These are phyloP conservation scores for Thalassiosira profunda DNA, from an alignment of 108 stramenopile genomes.

Conservation along the genomic window DNA sequence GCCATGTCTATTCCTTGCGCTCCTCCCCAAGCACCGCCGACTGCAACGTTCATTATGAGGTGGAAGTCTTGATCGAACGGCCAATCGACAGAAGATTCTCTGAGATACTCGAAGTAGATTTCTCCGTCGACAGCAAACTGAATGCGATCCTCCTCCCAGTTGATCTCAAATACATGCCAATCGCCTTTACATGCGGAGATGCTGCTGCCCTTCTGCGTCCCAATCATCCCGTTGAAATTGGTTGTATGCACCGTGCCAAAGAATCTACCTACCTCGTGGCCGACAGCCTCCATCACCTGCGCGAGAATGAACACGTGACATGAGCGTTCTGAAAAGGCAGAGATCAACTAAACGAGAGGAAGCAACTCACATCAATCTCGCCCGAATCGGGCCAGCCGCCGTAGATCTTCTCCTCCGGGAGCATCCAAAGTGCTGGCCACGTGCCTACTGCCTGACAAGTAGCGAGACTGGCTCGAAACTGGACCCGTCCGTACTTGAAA, in stretches of 20 bases:
- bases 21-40: constrained; percentile 52
- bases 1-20: constrained; percentile 8
- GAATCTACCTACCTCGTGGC: constrained; percentile 25
- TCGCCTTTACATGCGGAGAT: constrained; percentile 15
- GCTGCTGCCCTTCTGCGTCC: constrained; percentile 23
- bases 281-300: constrained; percentile 51
- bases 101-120: constrained; percentile 23
- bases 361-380: constrained; percentile 56
- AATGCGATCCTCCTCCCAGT: constrained; percentile 31
- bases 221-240: constrained; percentile 3
- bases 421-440: constrained; percentile 52
- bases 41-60: constrained; percentile 46
- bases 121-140: constrained; percentile 33
- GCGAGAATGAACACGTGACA: too few species aligned
- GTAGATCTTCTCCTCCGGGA: constrained; percentile 20
- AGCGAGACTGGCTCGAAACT: constrained; percentile 27
- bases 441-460: constrained; percentile 18
- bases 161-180: constrained; percentile 40
- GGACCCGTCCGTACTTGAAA: constrained; percentile 42
- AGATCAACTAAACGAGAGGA: too few species aligned
- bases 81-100: too few species aligned
- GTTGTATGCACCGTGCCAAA: constrained; percentile 37
- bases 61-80: constrained; percentile 49
- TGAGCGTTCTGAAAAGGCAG: too few species aligned
- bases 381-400: constrained; percentile 55